phyloP scores from a whole-genome alignment of 306 rosid species.

The Comarum palustre region DNA sequence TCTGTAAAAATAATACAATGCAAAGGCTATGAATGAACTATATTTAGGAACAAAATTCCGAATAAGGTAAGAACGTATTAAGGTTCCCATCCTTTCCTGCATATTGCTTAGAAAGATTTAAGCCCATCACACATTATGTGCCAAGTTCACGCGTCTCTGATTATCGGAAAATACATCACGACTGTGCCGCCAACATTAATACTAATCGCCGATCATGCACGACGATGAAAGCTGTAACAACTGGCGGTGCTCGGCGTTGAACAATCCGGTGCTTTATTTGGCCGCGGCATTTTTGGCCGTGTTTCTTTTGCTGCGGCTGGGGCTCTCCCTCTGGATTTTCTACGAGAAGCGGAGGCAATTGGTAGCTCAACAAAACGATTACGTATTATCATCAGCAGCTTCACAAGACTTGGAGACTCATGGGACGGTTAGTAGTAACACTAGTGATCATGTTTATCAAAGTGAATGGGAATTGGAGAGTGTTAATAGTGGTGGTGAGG shows the following conservation, averaged over 20 bases:
- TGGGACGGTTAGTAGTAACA: not conserved
- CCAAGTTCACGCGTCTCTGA: not conserved
- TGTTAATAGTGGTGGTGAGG: not conserved
- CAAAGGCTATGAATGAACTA: not conserved
- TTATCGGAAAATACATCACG: not conserved
- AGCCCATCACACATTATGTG: not conserved
- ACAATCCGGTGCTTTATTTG: conserved; percentile 12
- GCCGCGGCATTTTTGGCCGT: not conserved
- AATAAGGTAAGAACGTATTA: not conserved
- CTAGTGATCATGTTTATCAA: not conserved
- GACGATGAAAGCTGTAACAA: not conserved
- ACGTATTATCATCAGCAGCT: too few relatives aligned
- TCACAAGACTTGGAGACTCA: not conserved
- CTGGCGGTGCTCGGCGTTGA: conserved; percentile 3
- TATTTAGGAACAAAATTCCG: not conserved
- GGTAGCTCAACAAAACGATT: not conserved
- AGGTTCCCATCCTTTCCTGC: not conserved
- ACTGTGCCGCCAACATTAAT: not conserved
- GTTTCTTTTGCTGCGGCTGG: not conserved
- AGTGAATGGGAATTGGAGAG: not conserved
- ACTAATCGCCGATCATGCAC: not conserved
- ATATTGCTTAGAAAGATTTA: not conserved
- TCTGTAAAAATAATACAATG: not conserved
- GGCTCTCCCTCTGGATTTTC: not conserved
- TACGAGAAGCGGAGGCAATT: not conserved